Conservation (phyloP, 139 green algal genomes). For the Spirogloea muscicola region DNA sequence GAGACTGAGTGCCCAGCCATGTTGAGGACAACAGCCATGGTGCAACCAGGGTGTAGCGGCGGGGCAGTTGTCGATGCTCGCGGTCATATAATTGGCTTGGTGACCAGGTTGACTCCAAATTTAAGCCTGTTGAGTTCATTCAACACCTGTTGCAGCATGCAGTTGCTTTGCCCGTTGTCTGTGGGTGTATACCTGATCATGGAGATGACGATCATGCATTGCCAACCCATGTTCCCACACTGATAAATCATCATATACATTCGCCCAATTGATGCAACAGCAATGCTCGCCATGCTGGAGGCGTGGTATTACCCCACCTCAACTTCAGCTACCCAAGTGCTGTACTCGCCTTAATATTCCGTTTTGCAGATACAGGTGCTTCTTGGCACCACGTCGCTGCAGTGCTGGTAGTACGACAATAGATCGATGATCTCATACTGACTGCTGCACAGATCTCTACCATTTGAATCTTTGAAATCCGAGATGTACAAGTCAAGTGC, state of each 20-base stretch:
- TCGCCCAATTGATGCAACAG: background rate
- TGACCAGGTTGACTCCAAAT: constrained; percentile 25
- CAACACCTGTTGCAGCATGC: background rate
- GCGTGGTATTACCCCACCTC: constrained; percentile 32
- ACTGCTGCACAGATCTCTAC: no score
- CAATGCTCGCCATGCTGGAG: constrained; percentile 25
- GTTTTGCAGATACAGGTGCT: constrained; percentile 32
- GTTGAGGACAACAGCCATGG: constrained; percentile 39
- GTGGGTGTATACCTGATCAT: background rate
- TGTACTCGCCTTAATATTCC: constrained; percentile 7
- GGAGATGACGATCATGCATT: background rate
- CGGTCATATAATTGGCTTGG: constrained; percentile 30
- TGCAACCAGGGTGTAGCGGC: constrained; percentile 37
- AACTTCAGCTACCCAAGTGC: constrained; percentile 37
- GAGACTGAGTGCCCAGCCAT: background rate
- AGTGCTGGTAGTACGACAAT: no score
- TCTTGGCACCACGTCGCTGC: no score
- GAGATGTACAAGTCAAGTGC: no score
- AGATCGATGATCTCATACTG: no score
- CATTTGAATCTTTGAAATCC: no score
- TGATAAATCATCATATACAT: background rate
- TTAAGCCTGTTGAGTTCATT: no score
- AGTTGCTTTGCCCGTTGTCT: background rate
- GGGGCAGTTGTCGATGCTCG: constrained; percentile 27
- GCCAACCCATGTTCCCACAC: background rate